Conservation (phyloP, 1,284 basidiomycete species). For the Marasmius fiardii region DNA sequence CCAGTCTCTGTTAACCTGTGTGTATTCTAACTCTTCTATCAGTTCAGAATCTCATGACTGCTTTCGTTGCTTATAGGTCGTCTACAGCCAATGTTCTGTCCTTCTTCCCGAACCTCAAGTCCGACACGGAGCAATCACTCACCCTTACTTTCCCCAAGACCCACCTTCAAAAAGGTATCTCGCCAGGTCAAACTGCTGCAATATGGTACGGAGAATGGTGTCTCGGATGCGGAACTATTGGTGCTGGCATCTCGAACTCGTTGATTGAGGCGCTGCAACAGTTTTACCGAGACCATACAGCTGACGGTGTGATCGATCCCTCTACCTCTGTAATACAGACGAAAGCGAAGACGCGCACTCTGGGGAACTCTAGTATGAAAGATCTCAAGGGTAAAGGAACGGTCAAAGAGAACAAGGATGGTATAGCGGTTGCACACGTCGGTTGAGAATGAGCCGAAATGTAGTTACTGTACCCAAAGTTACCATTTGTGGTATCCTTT, state of each 20-base stretch:
- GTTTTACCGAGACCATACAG: neutral
- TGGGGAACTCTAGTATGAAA: neutral
- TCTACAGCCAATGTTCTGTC: neutral
- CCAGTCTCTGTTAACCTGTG: conserved; percentile 44
- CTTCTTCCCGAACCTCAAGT: neutral
- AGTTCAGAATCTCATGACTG: neutral
- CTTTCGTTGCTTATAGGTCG: conserved; percentile 13
- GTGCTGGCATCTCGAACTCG: neutral
- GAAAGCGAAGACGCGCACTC: neutral
- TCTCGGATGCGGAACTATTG: conserved; percentile 79
- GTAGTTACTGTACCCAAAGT: too few species aligned
- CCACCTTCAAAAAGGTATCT: conserved; percentile 65
- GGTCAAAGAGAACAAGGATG: too few species aligned
- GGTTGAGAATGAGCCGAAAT: too few species aligned
- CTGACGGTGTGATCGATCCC: neutral
- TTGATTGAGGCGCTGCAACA: neutral
- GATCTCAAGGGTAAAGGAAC: too few species aligned
- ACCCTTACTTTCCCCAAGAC: conserved; percentile 43
- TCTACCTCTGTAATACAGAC: neutral
- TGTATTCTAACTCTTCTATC: conserved; percentile 6
- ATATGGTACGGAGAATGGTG: conserved; percentile 63
- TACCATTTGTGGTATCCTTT: too few species aligned
- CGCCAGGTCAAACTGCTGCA: conserved; percentile 77
- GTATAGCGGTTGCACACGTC: too few species aligned
- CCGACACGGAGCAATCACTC: neutral